Conservation (phyloP, 192 early-diverging fungal species). For the Coemansia sp. region DNA sequence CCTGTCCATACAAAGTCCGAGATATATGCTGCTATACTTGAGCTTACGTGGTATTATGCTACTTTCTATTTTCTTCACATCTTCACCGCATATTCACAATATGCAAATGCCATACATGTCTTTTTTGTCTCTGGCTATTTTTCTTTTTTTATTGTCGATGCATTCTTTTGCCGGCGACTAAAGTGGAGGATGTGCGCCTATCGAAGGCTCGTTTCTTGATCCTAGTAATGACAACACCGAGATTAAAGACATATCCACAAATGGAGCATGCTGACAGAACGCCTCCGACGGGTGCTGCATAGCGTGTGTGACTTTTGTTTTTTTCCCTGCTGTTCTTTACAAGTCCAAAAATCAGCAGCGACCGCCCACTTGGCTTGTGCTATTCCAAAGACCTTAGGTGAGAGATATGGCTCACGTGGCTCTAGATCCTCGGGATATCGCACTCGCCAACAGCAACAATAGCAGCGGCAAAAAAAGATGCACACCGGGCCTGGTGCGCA, state of each 20-base stretch:
- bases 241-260: background rate
- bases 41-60: background rate
- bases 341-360: background rate
- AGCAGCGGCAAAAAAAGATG: slow-evolving; percentile 7
- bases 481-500: slow-evolving; percentile 6
- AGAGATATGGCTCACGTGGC: background rate
- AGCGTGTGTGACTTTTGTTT: background rate
- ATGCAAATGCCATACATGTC: background rate
- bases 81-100: background rate
- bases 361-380: background rate
- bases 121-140: background rate
- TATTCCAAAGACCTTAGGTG: background rate
- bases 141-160: background rate
- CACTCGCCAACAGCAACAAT: background rate
- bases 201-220: background rate
- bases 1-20: background rate
- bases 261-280: background rate
- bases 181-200: background rate
- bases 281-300: background rate
- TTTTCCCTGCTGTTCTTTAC: background rate
- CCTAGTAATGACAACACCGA: background rate
- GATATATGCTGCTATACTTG: background rate
- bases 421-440: background rate
- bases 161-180: background rate
- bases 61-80: background rate